phyloP scores from a whole-genome alignment of 371 early-diverging fungal species.

The Mucor lusitanicus region DNA sequence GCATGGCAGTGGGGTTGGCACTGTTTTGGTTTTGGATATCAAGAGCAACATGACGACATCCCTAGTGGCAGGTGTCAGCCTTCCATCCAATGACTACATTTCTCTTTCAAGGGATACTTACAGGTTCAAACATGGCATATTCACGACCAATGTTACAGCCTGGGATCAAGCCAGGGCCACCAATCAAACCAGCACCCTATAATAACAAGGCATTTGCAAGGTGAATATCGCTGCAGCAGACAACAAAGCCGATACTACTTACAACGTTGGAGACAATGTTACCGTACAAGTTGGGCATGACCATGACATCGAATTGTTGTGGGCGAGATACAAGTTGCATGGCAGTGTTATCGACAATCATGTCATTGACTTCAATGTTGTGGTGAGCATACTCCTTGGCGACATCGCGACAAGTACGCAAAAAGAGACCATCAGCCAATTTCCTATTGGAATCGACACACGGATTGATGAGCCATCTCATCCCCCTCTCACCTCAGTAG shows the following conservation, averaged over 20 bases:
- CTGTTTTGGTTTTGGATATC: slow-evolving; percentile 91
- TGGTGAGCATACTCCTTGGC: slow-evolving; percentile 86
- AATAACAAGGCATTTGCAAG: not conserved
- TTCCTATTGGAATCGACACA: slow-evolving; percentile 60
- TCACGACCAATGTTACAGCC: slow-evolving; percentile 96
- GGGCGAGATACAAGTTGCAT: slow-evolving; percentile 98
- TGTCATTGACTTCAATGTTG: slow-evolving; percentile 91
- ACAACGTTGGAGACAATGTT: slow-evolving; percentile 93
- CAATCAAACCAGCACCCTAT: slow-evolving; percentile 92
- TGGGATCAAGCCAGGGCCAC: slow-evolving; percentile 94
- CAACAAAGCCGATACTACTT: slow-evolving; percentile 7
- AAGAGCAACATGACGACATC: slow-evolving; percentile 94
- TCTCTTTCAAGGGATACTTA: too few species aligned
- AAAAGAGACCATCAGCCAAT: slow-evolving; percentile 96
- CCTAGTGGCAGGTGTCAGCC: slow-evolving; percentile 23
- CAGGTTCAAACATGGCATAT: slow-evolving; percentile 94
- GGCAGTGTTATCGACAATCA: slow-evolving; percentile 98
- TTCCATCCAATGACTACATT: too few species aligned
- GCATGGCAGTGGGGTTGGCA: slow-evolving; percentile 93
- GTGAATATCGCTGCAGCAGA: not conserved
- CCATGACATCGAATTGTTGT: slow-evolving; percentile 97
- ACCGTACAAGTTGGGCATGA: slow-evolving; percentile 98
- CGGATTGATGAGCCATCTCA: not conserved
- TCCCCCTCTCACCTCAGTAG: not conserved
- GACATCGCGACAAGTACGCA: slow-evolving; percentile 90